Conservation (phyloP, 768 basidiomycete species). For the Tulasnella sp. region DNA sequence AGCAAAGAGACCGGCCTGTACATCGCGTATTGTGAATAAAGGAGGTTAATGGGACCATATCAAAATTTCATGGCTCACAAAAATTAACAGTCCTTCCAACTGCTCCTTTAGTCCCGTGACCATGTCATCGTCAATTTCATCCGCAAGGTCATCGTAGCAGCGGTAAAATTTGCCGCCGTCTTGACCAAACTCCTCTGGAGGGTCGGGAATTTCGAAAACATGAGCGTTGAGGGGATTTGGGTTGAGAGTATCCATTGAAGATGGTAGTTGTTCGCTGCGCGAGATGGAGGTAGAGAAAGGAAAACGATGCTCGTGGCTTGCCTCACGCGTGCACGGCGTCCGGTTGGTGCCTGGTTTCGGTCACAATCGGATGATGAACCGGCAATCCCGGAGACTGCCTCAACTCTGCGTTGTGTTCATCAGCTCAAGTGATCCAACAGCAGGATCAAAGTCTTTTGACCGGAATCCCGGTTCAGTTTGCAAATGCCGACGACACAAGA, state of each 20-base stretch:
- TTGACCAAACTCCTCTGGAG: neutral
- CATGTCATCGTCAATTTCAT: neutral
- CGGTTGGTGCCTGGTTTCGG: neutral
- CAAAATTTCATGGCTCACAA: too few species aligned
- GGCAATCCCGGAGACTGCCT: neutral
- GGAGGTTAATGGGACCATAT: too few species aligned
- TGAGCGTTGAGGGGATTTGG: neutral
- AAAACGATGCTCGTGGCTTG: neutral
- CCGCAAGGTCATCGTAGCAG: neutral
- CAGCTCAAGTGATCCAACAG: neutral
- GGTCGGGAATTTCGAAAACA: neutral
- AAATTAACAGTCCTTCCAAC: neutral
- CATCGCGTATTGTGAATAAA: too few species aligned
- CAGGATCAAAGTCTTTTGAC: neutral
- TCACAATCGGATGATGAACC: neutral
- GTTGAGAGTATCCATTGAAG: neutral
- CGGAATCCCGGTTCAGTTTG: neutral
- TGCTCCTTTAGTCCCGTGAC: too few species aligned
- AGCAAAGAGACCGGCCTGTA: too few species aligned
- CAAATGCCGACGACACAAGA: too few species aligned
- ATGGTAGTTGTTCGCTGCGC: neutral
- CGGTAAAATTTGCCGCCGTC: neutral
- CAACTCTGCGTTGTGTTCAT: neutral
- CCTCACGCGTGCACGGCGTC: neutral
- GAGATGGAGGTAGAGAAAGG: too few species aligned